Evolutionary conservation across 208 protist genomes (phyloP), one percentile per base, ranked within the genome.

Genomic region (Endotrypanum monterogeii): DNA sequence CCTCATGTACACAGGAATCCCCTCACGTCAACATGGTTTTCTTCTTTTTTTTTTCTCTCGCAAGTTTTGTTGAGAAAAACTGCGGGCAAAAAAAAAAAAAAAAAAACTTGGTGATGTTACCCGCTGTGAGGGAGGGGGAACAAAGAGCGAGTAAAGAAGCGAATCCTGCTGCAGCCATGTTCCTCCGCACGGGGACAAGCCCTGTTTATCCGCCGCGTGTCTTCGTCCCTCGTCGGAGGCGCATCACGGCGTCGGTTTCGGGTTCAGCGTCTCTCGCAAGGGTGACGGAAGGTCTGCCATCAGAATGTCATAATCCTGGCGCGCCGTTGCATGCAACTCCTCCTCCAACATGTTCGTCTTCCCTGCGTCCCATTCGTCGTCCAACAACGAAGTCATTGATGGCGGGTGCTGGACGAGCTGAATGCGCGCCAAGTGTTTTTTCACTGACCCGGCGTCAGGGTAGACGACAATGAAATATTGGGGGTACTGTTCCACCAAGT

Each of bases 381-480:
- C 63, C 0, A 28, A 28, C 20, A 61, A 16, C 48, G 61, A 58
- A 16, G 25, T 39, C 57, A 74, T 74, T 25, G 48, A n/a, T 1
- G 78, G 67, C 12, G 83, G 82, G 56, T 52, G 39, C 57, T 76
- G 61, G n/a, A 83, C 35, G 57, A 87, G 72, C 50, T 75, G 78
- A 16, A 87, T 67, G 23, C 73, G 39, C 3, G 74, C 73, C 4
- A 11, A 28, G 44, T 74, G 72, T 48, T 60, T 78, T 39, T 48
- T 6, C n/a, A 41, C 30, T 1, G 61, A 62, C 28, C 66, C 23
- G 12, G 67, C 70, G 54, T 83, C 77, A 35, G 67, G 50, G 72
- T 83, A 85, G 2, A 85, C 81, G 18, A 91, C 75, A 12, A 83
- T 44, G 39, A 91, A 91, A 57, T 82, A 85, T 67, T 88, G 63